Percentiles rank a stretch among this genome's conserved stretches.
phyloP scores from a whole-genome alignment of 2,329 filamentous ascomycete genomes.

The Ophiostoma fasciatum region DNA sequence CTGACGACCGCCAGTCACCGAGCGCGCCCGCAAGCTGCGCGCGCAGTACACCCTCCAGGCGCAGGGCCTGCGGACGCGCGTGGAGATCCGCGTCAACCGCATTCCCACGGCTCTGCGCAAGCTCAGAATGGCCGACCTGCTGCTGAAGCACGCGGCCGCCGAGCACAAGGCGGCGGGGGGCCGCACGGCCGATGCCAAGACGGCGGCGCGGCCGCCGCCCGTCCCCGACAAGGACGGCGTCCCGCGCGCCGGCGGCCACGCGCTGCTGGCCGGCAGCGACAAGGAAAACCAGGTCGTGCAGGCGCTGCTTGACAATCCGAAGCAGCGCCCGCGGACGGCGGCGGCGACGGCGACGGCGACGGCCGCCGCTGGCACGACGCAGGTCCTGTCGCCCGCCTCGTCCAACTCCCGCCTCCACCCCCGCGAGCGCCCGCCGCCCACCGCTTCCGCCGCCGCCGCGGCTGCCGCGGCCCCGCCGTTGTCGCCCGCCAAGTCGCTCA shows the following conservation, averaged over 20 bases:
- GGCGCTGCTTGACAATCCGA: conserved; percentile 45
- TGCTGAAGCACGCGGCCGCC: conserved; percentile 33
- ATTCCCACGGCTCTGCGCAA: conserved; percentile 70
- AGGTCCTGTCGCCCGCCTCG: conserved; percentile 69
- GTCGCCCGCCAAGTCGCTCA: conserved; percentile 42
- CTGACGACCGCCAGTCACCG: no score
- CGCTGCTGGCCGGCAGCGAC: conserved; percentile 24
- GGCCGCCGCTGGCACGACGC: conserved; percentile 21
- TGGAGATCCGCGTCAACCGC: conserved; percentile 87
- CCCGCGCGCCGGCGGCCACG: conserved; percentile 1
- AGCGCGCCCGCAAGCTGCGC: conserved; percentile 73
- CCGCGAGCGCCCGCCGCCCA: conserved; percentile 32
- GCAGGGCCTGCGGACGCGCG: conserved; percentile 66
- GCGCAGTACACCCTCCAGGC: conserved; percentile 83
- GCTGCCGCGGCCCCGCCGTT: conserved; percentile 17
- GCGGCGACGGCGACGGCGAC: conserved; percentile 22
- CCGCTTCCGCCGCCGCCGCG: no score
- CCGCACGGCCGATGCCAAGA: conserved; percentile 13
- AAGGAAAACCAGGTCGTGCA: conserved; percentile 59
- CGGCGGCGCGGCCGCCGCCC: conserved; percentile 21
- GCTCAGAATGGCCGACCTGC: conserved; percentile 67
- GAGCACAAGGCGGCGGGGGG: conserved; percentile 25
- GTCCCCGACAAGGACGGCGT: conserved; percentile 34
- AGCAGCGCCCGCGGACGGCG: conserved; percentile 45
- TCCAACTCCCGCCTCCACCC: conserved; percentile 60